phyloP scores from a whole-genome alignment of 1,284 basidiomycete species.

The Cyathus olla region DNA sequence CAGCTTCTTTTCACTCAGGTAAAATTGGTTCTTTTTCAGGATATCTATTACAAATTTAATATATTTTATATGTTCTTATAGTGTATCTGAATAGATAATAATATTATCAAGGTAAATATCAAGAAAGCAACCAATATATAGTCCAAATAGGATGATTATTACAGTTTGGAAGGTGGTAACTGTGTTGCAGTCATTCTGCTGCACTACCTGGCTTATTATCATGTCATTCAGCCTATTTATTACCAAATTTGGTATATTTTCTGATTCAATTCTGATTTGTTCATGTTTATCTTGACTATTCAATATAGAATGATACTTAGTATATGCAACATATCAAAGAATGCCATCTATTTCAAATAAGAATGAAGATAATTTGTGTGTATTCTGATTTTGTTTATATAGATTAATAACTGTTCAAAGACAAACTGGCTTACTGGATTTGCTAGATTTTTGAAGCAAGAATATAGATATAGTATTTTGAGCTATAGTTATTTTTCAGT shows the following conservation, averaged over 20 bases:
- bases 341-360: constrained; percentile 41
- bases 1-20: constrained; percentile 38
- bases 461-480: constrained; percentile 39
- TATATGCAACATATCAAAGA: constrained; percentile 14
- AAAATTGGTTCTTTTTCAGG: constrained; percentile 33
- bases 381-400: constrained; percentile 22
- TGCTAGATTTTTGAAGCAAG: constrained; percentile 24
- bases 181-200: constrained; percentile 30
- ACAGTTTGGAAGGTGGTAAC: background rate
- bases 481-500: constrained; percentile 25
- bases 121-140: constrained; percentile 28
- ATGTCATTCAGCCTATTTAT: constrained; percentile 42
- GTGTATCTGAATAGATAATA: constrained; percentile 42
- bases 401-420: constrained; percentile 20
- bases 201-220: constrained; percentile 42
- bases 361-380: constrained; percentile 14
- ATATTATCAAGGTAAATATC: constrained; percentile 45
- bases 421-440: constrained; percentile 5
- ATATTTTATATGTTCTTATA: constrained; percentile 44
- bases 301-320: constrained; percentile 32
- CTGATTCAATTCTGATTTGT: constrained; percentile 38
- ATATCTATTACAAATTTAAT: constrained; percentile 39
- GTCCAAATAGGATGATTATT: constrained; percentile 12
- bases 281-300: constrained; percentile 46
- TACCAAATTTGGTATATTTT: constrained; percentile 30